Evolutionary conservation across 2,329 filamentous ascomycete genomes (phyloP), one percentile per base, ranked within the genome.

Genomic region (Penicillium rolfsii): DNA sequence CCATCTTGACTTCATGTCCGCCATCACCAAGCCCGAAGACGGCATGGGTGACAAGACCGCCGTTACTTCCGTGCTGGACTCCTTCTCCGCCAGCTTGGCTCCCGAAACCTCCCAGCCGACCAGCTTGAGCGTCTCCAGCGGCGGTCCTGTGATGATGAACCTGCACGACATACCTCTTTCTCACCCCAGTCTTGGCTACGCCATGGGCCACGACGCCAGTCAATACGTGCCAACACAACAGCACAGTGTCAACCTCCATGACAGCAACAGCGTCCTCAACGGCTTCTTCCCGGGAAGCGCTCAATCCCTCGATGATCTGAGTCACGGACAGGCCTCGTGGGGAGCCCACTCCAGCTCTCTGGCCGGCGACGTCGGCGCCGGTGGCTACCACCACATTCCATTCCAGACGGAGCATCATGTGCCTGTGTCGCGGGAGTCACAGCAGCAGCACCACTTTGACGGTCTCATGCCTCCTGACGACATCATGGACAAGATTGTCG

Each of bases 401-500:
- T 77, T 69, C 62, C 70, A 70, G 43, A 43, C 68, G 6, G 71
- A 74, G 19, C 73, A 75, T 57, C 70, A 73, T 19, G 69, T 61
- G 12, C 53, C 75, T 7, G 70, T 69, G 5, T 70, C 74, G 24
- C 73, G 75, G 11, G 76, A 76, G 58, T 63, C 71, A 28, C 72
- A 76, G 41, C 74, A 72, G 50, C 54, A 61, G 36, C 73, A 69
- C 56, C 66, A 72, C 11, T 72, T 76, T 12, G 75, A 77, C 52
- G 70, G 69, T 2, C 62, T 77, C 24, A 59, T 76, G 57, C 67
- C 73, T 9, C 67, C 73, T 0, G 75, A 77, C 43, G 74, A 77
- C 55, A 63, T 77, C 61, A 75, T 76, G 62, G 73, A 76, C 52
- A 77, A 76, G 63, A 59, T 77, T 33, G 75, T 77, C 36, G 72